Evolutionary conservation across 371 early-diverging fungal genomes (phyloP).

Genomic region (Lichtheimia hyalospora): DNA sequence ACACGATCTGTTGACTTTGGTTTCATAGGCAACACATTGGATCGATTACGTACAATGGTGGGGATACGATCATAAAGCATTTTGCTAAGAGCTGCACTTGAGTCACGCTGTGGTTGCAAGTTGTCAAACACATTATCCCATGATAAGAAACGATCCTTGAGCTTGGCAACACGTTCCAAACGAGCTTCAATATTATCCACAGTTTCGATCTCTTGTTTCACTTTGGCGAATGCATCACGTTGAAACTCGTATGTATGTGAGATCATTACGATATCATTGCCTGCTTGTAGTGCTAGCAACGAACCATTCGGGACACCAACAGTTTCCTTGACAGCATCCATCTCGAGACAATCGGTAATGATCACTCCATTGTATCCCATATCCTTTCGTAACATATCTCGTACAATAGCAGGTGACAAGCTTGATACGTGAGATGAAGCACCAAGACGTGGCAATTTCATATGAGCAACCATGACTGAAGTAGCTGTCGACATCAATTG

Average conservation of each 20-base stretch:
- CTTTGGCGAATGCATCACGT: constrained; percentile 12
- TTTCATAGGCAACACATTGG: constrained; percentile 24
- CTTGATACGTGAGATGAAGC: constrained; percentile 26
- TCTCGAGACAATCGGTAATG: constrained; percentile 53
- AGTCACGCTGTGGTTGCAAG: background rate
- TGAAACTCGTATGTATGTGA: constrained; percentile 44
- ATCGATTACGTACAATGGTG: constrained; percentile 32
- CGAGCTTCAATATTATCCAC: constrained; percentile 16
- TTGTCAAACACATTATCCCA: constrained; percentile 28
- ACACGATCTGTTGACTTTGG: constrained; percentile 18
- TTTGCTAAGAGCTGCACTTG: constrained; percentile 18
- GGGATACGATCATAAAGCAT: constrained; percentile 38
- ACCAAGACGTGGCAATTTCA: constrained; percentile 37
- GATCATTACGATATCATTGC: constrained; percentile 52
- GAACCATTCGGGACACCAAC: constrained; percentile 37
- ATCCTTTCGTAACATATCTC: constrained; percentile 29
- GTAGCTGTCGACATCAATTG: constrained; percentile 26
- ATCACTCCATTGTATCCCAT: constrained; percentile 47
- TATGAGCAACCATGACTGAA: constrained; percentile 52
- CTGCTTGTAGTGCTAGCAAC: constrained; percentile 42
- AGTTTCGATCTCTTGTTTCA: constrained; percentile 10
- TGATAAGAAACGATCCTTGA: constrained; percentile 36
- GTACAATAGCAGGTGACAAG: constrained; percentile 36
- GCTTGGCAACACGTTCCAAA: constrained; percentile 28
- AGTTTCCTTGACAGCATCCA: constrained; percentile 51